Conservation (phyloP, 139 green algal genomes). For the Chlamydomonas sp. region DNA sequence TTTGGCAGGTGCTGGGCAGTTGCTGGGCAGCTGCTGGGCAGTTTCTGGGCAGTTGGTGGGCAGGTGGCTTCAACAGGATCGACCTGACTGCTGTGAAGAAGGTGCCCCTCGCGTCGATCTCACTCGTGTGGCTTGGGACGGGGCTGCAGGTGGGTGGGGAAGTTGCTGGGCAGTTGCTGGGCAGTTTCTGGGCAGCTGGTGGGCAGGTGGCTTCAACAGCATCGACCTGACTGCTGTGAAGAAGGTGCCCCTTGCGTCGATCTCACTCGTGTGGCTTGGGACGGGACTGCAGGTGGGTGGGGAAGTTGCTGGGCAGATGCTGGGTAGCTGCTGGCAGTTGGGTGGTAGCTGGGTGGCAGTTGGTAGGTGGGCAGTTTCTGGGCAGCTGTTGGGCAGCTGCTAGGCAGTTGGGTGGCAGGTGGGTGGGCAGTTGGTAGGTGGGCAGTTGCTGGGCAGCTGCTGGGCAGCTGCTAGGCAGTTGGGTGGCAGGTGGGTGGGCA, state of each 20-base stretch:
- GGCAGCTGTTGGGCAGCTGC: too few relatives aligned
- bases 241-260: constrained; percentile 27
- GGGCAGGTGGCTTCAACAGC: neutral
- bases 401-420: too few relatives aligned
- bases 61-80: neutral
- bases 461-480: too few relatives aligned
- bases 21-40: too few relatives aligned
- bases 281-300: neutral
- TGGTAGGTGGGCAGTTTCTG: too few relatives aligned
- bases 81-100: constrained; percentile 38
- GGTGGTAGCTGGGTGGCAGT: too few relatives aligned
- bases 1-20: neutral
- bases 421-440: too few relatives aligned
- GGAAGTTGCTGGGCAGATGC: neutral
- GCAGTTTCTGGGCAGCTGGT: too few relatives aligned
- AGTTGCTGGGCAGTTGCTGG: neutral
- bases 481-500: too few relatives aligned
- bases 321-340: too few relatives aligned
- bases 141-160: neutral
- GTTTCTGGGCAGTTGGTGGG: too few relatives aligned
- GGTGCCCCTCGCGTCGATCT: constrained; percentile 20
- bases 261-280: constrained; percentile 21
- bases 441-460: too few relatives aligned
- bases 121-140: constrained; percentile 18
- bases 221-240: constrained; percentile 36